These are phyloP conservation scores for Suillus subaureus DNA, from an alignment of 768 basidiomycete genomes.

Conservation along the genomic window DNA sequence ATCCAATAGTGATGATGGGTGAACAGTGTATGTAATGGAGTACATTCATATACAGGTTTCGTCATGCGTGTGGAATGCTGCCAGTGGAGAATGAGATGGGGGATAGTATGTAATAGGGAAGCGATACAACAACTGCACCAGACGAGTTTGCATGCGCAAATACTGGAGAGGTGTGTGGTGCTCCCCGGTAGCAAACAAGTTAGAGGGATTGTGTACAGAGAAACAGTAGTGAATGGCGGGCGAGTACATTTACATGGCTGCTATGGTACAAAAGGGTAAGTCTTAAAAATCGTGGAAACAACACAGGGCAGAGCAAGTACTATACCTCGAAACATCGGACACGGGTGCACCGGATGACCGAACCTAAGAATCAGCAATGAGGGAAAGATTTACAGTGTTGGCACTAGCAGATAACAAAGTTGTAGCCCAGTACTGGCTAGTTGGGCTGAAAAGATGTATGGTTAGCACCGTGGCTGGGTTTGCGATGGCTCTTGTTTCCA, in stretches of 20 bases:
- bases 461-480: background rate
- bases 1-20: background rate
- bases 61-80: background rate
- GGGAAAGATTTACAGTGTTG: background rate
- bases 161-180: background rate
- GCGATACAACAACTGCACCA: background rate
- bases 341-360: background rate
- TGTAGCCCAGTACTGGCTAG: no score
- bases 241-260: background rate
- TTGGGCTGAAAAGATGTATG: no score
- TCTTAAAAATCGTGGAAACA: background rate
- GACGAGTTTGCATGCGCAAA: background rate
- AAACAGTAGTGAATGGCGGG: background rate
- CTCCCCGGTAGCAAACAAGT: background rate
- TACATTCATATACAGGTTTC: background rate
- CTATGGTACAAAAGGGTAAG: background rate
- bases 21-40: no score
- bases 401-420: background rate
- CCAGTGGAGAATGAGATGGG: background rate
- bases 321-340: no score
- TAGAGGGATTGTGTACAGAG: background rate
- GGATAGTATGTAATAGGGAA: background rate
- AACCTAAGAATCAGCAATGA: no score
- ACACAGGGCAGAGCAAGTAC: background rate
- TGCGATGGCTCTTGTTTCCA: background rate